Evolutionary conservation across 768 basidiomycete genomes (phyloP).

Genomic region (Tylopilus subfusipes): DNA sequence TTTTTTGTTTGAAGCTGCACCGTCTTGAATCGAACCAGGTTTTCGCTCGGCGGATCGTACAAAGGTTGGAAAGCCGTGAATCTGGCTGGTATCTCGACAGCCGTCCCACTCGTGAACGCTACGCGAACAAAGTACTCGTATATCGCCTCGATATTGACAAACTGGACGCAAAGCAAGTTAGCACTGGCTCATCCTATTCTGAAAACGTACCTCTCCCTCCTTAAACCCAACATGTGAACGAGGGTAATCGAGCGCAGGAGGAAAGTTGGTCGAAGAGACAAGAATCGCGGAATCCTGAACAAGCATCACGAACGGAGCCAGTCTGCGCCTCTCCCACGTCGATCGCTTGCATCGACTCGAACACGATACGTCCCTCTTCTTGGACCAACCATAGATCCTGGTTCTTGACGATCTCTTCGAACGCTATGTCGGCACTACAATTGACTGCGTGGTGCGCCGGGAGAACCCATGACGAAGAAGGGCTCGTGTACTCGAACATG

Average conservation of each 20-base stretch:
- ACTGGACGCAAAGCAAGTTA: neutral
- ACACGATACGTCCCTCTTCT: conserved; percentile 16
- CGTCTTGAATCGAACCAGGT: neutral
- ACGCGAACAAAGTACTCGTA: neutral
- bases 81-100: neutral
- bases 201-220: neutral
- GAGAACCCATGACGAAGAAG: neutral
- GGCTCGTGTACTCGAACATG: neutral
- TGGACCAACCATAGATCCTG: conserved; percentile 7
- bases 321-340: neutral
- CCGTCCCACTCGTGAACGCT: neutral
- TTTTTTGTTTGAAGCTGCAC: neutral
- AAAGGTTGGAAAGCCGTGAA: neutral
- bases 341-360: conserved; percentile 6
- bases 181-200: neutral
- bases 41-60: neutral
- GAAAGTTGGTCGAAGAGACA: conserved; percentile 16
- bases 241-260: conserved; percentile 7
- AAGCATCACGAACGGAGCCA: neutral
- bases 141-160: neutral
- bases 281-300: conserved; percentile 8
- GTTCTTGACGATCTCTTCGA: neutral
- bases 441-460: neutral
- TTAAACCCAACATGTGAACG: neutral
- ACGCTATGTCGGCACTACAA: neutral